These are phyloP conservation scores for Hamamelis virginiana DNA, from an alignment of 164 flowering plant species.

Conservation along the genomic window DNA sequence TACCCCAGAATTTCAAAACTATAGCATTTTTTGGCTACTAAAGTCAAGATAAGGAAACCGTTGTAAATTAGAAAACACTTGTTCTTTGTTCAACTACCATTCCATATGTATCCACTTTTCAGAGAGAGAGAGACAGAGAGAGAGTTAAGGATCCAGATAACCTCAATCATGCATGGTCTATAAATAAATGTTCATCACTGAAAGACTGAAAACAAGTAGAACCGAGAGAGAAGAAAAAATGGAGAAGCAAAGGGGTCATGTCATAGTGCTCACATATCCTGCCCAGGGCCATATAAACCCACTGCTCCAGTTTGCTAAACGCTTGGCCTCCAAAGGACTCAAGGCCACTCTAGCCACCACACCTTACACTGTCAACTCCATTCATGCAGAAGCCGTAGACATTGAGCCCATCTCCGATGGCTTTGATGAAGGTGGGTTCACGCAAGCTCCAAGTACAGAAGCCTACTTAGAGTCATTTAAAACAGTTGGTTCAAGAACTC, in stretches of 20 bases:
- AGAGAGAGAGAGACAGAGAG: no score
- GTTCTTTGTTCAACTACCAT: no score
- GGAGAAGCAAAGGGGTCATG: slow-evolving; percentile 23
- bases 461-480: slow-evolving; percentile 19
- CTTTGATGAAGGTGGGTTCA: slow-evolving; percentile 25
- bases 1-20: no score
- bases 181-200: no score
- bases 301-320: slow-evolving; percentile 30
- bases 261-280: slow-evolving; percentile 30
- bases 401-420: slow-evolving; percentile 32
- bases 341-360: slow-evolving; percentile 33
- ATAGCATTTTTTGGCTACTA: no score
- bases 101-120: no score
- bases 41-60: no score
- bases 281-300: slow-evolving; percentile 43
- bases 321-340: slow-evolving; percentile 25
- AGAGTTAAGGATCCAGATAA: no score
- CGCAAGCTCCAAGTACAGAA: slow-evolving; percentile 15
- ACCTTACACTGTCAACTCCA: slow-evolving; percentile 24
- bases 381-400: not conserved
- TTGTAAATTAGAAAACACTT: no score
- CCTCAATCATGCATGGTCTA: no score
- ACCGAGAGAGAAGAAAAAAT: not conserved
- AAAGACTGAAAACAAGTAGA: no score
- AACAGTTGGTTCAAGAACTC: slow-evolving; percentile 22